Evolutionary conservation across 306 rosid species (phyloP).

Genomic region (Inga laurina): DNA sequence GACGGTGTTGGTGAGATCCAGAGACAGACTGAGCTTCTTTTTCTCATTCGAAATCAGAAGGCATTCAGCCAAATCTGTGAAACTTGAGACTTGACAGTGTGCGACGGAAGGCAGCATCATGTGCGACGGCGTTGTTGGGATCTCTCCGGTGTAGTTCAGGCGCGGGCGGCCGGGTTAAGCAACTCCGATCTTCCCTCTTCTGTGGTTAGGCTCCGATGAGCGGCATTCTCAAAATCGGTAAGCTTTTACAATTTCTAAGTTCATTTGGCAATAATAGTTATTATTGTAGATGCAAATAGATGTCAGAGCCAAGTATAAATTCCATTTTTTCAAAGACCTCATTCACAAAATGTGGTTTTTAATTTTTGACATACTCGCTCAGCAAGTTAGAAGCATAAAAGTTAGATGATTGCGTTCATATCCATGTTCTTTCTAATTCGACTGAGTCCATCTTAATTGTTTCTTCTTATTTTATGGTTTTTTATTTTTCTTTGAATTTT

Average conservation of each 20-base stretch:
- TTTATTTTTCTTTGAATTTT: background rate
- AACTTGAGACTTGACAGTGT: too few relatives aligned
- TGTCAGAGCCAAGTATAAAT: background rate
- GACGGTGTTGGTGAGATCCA: too few relatives aligned
- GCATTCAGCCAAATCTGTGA: too few relatives aligned
- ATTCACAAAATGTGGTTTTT: background rate
- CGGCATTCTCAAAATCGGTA: too few relatives aligned
- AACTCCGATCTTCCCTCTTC: too few relatives aligned
- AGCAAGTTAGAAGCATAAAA: background rate
- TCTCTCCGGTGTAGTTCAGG: too few relatives aligned
- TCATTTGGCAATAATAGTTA: background rate
- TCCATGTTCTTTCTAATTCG: slow-evolving; percentile 5
- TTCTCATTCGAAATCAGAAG: too few relatives aligned
- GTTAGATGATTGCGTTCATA: background rate
- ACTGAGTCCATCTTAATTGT: background rate
- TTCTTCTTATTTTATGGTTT: background rate
- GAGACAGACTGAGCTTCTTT: too few relatives aligned
- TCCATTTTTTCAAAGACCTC: background rate
- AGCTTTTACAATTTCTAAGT: background rate
- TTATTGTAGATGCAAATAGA: background rate
- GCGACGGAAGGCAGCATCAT: too few relatives aligned
- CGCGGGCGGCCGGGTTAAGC: too few relatives aligned
- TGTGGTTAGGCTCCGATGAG: too few relatives aligned
- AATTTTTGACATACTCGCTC: background rate
- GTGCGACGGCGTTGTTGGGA: too few relatives aligned